These are phyloP conservation scores for Amorphotheca resinae DNA, from an alignment of 495 filamentous ascomycete species.

Conservation along the genomic window DNA sequence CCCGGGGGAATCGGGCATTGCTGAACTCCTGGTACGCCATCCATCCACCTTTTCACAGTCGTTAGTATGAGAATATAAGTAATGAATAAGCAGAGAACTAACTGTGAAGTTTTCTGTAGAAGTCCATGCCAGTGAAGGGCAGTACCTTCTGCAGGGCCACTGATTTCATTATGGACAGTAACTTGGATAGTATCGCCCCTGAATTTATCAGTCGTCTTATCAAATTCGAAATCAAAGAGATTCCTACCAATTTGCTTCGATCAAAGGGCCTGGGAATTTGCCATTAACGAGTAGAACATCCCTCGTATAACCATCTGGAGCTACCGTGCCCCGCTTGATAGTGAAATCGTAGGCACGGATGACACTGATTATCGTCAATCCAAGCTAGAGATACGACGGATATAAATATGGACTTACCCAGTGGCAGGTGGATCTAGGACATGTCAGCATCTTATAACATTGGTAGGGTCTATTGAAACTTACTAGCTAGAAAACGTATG, in stretches of 20 bases:
- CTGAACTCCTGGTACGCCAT: conserved; percentile 31
- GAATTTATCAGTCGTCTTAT: neutral
- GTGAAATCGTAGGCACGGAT: conserved; percentile 32
- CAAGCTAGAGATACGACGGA: neutral
- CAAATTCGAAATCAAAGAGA: neutral
- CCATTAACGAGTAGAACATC: conserved; percentile 34
- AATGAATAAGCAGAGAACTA: neutral
- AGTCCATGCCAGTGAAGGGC: conserved; percentile 42
- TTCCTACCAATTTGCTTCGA: conserved; percentile 21
- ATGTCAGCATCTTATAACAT: neutral
- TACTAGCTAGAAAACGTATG: neutral
- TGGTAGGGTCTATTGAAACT: neutral
- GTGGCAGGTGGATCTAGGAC: conserved; percentile 26
- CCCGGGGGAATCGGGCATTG: conserved; percentile 36
- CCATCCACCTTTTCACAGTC: conserved; percentile 13
- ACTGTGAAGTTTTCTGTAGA: conserved; percentile 20
- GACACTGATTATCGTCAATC: conserved; percentile 18
- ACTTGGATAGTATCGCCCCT: conserved; percentile 31
- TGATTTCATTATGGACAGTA: conserved; percentile 41
- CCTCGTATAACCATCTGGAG: conserved; percentile 37
- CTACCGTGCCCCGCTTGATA: conserved; percentile 26
- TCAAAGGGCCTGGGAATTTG: conserved; percentile 31
- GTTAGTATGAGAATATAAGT: neutral
- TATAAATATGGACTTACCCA: conserved; percentile 5
- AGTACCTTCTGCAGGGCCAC: conserved; percentile 24